phyloP scores from a whole-genome alignment of 1,284 basidiomycete species.

The Moesziomyces aphidis region DNA sequence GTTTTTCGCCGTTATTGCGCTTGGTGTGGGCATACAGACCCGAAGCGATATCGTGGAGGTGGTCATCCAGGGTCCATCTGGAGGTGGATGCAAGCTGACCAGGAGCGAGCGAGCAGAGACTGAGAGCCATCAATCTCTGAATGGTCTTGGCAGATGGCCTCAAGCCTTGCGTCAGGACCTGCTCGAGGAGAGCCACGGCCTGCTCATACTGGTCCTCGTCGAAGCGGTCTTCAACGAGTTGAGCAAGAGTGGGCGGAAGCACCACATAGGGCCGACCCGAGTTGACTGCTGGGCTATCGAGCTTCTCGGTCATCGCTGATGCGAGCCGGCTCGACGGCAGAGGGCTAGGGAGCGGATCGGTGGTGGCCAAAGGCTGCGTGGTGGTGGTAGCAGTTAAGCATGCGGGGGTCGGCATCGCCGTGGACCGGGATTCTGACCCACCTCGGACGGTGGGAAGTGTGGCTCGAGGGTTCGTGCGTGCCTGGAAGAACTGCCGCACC shows the following conservation, averaged over 20 bases:
- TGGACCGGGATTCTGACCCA: no score
- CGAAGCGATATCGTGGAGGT: constrained; percentile 18
- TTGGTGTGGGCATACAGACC: constrained; percentile 17
- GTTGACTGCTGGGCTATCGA: not conserved
- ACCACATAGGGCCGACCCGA: not conserved
- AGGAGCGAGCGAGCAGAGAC: constrained; percentile 38
- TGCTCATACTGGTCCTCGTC: constrained; percentile 49
- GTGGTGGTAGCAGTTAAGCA: no score
- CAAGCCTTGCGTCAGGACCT: constrained; percentile 19
- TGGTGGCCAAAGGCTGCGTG: no score
- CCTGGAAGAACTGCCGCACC: no score
- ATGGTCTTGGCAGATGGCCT: constrained; percentile 11
- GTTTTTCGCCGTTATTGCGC: constrained; percentile 5
- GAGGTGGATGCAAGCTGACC: constrained; percentile 29
- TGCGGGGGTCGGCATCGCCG: no score
- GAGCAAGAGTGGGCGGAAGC: constrained; percentile 13
- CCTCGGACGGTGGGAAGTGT: no score
- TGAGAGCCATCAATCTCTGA: constrained; percentile 41
- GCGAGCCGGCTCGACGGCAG: not conserved
- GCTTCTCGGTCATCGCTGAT: not conserved
- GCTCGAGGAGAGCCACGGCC: constrained; percentile 39
- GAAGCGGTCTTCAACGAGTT: constrained; percentile 43
- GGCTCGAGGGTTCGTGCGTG: no score
- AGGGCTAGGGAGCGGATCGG: no score
- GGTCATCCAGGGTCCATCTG: constrained; percentile 35